Conservation (phyloP, 2,329 filamentous ascomycete genomes). For the Ramichloridium luteum region DNA sequence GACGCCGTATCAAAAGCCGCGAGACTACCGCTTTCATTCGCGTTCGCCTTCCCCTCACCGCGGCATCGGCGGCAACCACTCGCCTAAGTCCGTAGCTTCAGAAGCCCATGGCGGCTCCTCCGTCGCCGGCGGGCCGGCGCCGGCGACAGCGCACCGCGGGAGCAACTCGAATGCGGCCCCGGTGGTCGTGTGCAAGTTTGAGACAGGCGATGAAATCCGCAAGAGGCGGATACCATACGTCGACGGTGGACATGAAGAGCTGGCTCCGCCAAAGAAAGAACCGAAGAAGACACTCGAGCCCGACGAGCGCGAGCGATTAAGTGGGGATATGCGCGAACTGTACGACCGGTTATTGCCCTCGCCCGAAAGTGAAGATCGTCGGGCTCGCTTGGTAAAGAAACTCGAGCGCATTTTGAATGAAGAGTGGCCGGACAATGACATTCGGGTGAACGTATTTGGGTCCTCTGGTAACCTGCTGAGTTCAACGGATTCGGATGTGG, state of each 20-base stretch:
- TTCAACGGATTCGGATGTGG: constrained; percentile 93
- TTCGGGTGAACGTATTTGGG: constrained; percentile 89
- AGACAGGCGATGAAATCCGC: constrained; percentile 71
- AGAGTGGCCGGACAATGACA: constrained; percentile 83
- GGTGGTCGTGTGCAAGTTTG: constrained; percentile 63
- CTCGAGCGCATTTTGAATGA: constrained; percentile 77
- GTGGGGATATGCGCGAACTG: constrained; percentile 70
- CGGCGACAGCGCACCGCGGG: no score
- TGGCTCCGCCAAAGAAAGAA: constrained; percentile 57
- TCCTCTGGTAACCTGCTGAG: constrained; percentile 92
- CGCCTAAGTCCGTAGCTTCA: constrained; percentile 79
- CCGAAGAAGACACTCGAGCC: constrained; percentile 58
- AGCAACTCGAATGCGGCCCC: constrained; percentile 51
- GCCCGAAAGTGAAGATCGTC: constrained; percentile 60
- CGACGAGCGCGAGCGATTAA: constrained; percentile 63
- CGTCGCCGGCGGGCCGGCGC: no score
- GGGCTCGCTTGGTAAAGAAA: constrained; percentile 69
- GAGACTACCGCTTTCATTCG: constrained; percentile 69
- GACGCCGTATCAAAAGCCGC: constrained; percentile 78
- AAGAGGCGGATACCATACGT: constrained; percentile 78
- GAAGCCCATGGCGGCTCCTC: constrained; percentile 62
- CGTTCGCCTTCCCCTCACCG: constrained; percentile 68
- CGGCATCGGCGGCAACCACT: constrained; percentile 61
- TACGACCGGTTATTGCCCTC: constrained; percentile 80
- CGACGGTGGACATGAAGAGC: constrained; percentile 64